Percentiles rank a stretch among this genome's conserved stretches.
Evolutionary conservation across 1,284 basidiomycete species (phyloP).

Genomic region (Naganishia liquefaciens): DNA sequence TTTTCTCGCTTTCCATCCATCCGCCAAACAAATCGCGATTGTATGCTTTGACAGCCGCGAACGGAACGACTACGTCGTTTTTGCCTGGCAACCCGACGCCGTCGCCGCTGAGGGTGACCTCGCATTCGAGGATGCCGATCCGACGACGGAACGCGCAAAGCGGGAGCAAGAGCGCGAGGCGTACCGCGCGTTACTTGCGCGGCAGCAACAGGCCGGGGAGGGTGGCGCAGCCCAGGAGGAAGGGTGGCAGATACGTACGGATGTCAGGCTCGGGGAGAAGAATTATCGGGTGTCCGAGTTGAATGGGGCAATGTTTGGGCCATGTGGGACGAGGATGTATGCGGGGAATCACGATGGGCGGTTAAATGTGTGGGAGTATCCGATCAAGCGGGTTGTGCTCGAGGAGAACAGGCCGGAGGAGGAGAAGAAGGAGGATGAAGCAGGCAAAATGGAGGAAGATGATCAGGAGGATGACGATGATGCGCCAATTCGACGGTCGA

Average conservation of each 20-base stretch:
- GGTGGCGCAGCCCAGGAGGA: slow-evolving; percentile 10
- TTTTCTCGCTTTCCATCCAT: slow-evolving; percentile 32
- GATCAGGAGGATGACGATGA: slow-evolving; percentile 14
- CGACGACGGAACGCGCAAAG: background rate
- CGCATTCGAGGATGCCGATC: slow-evolving; percentile 19
- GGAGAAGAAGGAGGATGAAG: slow-evolving; percentile 3
- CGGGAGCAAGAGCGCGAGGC: slow-evolving; percentile 22
- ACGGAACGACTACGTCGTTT: slow-evolving; percentile 27
- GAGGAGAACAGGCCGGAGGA: background rate
- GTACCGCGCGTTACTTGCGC: slow-evolving; percentile 18
- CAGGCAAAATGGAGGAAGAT: slow-evolving; percentile 3
- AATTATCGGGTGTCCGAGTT: slow-evolving; percentile 24
- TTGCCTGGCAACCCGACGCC: slow-evolving; percentile 28
- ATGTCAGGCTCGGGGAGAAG: slow-evolving; percentile 25
- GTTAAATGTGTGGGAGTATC: slow-evolving; percentile 33
- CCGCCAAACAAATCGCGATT: slow-evolving; percentile 30
- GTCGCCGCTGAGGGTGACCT: slow-evolving; percentile 13
- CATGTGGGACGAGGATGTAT: slow-evolving; percentile 32
- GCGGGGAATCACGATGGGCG: slow-evolving; percentile 31
- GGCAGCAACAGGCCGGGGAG: slow-evolving; percentile 7
- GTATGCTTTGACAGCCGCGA: slow-evolving; percentile 27
- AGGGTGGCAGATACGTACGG: slow-evolving; percentile 30
- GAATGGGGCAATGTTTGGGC: slow-evolving; percentile 31
- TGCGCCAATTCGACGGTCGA: slow-evolving; percentile 5
- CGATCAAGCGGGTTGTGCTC: slow-evolving; percentile 19